Evolutionary conservation across 1,284 basidiomycete genomes (phyloP), one percentile per base, ranked within the genome.

Genomic region (Moesziomyces parantarcticus): DNA sequence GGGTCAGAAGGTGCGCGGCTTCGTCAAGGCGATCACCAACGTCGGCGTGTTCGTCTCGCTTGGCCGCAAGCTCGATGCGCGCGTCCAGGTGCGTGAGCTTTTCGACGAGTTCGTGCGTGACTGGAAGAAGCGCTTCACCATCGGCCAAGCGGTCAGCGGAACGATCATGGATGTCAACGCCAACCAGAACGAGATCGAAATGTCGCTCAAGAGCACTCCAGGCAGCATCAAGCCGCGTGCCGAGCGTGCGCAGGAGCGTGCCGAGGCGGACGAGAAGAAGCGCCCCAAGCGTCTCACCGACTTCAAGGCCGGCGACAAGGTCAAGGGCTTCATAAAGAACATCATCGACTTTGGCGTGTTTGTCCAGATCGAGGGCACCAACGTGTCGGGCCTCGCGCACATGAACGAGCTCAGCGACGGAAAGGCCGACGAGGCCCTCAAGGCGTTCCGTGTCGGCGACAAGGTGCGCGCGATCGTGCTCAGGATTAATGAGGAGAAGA

Each of bases 51-150:
- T 97, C 79, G 92, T 99, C 5, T 89, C 89, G 41, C 85, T 99
- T 22, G 93, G 93, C 18, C 88, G 91, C 50, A 88, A 88, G 49
- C 86, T 97, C 34, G 92, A 94, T 78, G 95, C 92, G 54, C 90
- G 96, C 22, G 91, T 98, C 23, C 94, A 96, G 85, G 98, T 98
- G 83, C 91, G 89, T 83, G 93, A 97, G 85, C 88, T 97, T 14
- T 80, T 81, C 34, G 82, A 83, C 63, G 74, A 32, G 93, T 96
- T 83, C 91, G 95, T 83, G 90, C 96, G 97, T 85, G 95, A 98
- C 54, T 99, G 96, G 95, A 91, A 95, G 85, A 85, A 88, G 36
- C 88, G 88, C 5, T 98, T 98, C 84, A 86, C 88, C 60, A 86
- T 88, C 44, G 91, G 92, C 75, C 93, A 97, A 80, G 84, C 97